These are phyloP conservation scores for Eutrema salsugineum DNA, from an alignment of 441 rosid species.

Conservation along the genomic window DNA sequence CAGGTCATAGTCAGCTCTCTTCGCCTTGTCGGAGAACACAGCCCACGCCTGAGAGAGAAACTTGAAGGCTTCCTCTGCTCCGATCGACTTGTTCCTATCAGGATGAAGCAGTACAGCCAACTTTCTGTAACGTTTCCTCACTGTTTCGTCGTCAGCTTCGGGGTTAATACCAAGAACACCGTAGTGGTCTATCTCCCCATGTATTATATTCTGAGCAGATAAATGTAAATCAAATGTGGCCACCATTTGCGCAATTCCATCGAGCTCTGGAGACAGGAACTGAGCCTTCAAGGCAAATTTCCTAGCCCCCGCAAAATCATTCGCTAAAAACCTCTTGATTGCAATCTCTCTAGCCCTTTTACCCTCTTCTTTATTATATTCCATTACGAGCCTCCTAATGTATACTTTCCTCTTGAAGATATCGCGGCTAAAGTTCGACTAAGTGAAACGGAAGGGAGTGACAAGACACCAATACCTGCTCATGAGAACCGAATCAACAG, in stretches of 20 bases:
- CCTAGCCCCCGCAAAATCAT: conserved; percentile 43
- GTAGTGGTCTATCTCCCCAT: conserved; percentile 49
- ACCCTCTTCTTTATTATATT: conserved; percentile 44
- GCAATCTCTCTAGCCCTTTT: conserved; percentile 42
- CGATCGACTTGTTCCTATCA: conserved; percentile 47
- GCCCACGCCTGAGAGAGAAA: conserved; percentile 51
- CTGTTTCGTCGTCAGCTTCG: conserved; percentile 47
- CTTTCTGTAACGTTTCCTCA: conserved; percentile 42
- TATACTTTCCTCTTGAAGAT: neutral
- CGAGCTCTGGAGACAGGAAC: conserved; percentile 37
- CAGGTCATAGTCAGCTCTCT: conserved; percentile 48
- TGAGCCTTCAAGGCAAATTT: conserved; percentile 46
- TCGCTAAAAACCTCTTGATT: conserved; percentile 37
- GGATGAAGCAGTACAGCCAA: conserved; percentile 57
- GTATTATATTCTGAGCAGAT: conserved; percentile 32
- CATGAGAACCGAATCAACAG: neutral
- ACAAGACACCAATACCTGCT: neutral
- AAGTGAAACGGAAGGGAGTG: neutral
- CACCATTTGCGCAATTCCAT: conserved; percentile 44
- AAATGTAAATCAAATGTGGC: conserved; percentile 41
- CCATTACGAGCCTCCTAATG: conserved; percentile 23
- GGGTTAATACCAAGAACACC: conserved; percentile 49
- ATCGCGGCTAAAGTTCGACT: neutral
- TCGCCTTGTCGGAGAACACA: conserved; percentile 46
- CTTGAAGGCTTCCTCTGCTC: conserved; percentile 58